A percentile compares a stretch with the other conserved stretches of the same genome.
Evolutionary conservation across 2,329 filamentous ascomycete species (phyloP).

Genomic region (Penicillium thymicola): DNA sequence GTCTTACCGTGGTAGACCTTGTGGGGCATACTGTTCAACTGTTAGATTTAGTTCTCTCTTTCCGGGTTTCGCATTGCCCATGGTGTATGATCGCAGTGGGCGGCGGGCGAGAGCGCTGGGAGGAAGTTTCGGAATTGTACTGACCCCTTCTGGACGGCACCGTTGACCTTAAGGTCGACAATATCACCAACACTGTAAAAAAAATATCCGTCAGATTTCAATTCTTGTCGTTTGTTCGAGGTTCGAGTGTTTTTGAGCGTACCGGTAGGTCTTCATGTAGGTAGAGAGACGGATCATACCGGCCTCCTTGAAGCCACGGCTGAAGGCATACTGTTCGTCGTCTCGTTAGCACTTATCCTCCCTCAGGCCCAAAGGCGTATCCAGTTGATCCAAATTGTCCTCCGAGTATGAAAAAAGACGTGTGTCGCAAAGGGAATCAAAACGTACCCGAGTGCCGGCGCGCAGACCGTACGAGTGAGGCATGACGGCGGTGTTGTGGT

Average conservation of each 20-base stretch:
- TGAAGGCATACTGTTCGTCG: constrained; percentile 75
- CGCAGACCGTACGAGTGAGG: constrained; percentile 85
- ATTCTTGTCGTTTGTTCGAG: constrained; percentile 24
- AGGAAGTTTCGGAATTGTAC: constrained; percentile 39
- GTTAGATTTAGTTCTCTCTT: constrained; percentile 20
- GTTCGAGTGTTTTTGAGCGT: constrained; percentile 37
- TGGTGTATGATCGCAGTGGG: neutral
- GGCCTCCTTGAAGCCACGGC: constrained; percentile 89
- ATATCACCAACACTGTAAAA: constrained; percentile 83
- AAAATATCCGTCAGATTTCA: constrained; percentile 44
- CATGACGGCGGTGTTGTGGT: constrained; percentile 63
- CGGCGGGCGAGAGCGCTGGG: neutral
- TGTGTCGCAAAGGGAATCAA: constrained; percentile 7
- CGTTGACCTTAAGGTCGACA: constrained; percentile 98
- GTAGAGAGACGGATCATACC: constrained; percentile 90
- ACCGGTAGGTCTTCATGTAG: constrained; percentile 93
- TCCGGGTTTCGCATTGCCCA: constrained; percentile 2
- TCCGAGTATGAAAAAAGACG: constrained; percentile 2
- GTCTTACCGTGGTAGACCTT: constrained; percentile 99
- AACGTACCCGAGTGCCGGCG: constrained; percentile 76
- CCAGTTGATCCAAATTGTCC: neutral
- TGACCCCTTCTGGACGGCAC: constrained; percentile 97
- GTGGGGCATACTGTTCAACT: constrained; percentile 77
- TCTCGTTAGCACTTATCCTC: constrained; percentile 34
- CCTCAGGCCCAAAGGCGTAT: constrained; percentile 12